phyloP scores from a whole-genome alignment of 164 flowering plant genomes.

The Vitis rupestris region DNA sequence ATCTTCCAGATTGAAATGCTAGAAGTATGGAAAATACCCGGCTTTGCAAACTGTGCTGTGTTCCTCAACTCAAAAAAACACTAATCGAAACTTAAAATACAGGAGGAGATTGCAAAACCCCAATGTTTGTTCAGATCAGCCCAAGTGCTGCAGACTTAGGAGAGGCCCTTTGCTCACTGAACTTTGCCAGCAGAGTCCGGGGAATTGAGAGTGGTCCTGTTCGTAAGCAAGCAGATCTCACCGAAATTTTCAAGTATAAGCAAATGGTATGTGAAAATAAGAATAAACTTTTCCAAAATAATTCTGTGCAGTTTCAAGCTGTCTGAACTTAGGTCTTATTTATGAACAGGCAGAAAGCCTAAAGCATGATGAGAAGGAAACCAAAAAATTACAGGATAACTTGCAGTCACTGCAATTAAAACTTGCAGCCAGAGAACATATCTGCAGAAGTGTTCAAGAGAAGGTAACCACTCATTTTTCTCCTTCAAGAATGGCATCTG shows the following conservation, averaged over 20 bases:
- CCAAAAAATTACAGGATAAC: constrained; percentile 69
- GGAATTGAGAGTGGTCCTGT: constrained; percentile 87
- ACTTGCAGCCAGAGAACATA: constrained; percentile 72
- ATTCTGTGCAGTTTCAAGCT: neutral
- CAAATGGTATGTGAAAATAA: constrained; percentile 57
- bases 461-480: constrained; percentile 45
- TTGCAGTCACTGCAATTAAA: constrained; percentile 72
- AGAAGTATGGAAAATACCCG: no score
- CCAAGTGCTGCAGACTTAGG: constrained; percentile 69
- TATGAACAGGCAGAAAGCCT: constrained; percentile 71
- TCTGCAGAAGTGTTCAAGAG: constrained; percentile 75
- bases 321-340: neutral
- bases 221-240: constrained; percentile 68
- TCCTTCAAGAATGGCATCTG: neutral
- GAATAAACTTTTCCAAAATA: neutral
- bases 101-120: constrained; percentile 95
- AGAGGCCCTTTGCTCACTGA: constrained; percentile 85
- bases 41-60: no score
- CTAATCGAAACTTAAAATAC: constrained; percentile 17
- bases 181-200: constrained; percentile 83
- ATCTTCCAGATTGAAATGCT: no score
- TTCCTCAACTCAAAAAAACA: neutral
- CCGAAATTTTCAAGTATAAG: constrained; percentile 72
- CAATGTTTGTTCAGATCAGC: constrained; percentile 92
- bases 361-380: constrained; percentile 86